Percentiles rank a stretch among this genome's conserved stretches.
Conservation (phyloP, 768 basidiomycete genomes). For the Mrakia gelida region DNA sequence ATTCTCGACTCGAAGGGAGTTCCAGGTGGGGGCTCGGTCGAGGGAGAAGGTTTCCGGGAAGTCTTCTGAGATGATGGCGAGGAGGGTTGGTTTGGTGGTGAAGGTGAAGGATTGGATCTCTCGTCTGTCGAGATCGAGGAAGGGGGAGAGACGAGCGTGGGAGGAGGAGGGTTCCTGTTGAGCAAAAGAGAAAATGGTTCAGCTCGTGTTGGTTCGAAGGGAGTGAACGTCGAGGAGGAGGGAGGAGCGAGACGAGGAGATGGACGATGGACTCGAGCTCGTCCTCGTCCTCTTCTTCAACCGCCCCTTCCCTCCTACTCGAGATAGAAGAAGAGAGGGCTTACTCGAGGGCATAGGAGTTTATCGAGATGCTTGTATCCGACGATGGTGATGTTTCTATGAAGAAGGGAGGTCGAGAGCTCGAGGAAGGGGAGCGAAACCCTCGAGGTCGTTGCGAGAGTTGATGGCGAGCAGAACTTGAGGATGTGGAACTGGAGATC, state of each 20-base stretch:
- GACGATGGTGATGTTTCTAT: neutral
- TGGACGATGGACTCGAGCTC: neutral
- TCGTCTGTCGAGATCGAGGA: neutral
- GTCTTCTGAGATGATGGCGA: neutral
- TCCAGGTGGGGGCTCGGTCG: no score
- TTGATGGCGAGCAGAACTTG: neutral
- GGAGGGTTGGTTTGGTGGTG: no score
- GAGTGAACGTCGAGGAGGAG: no score
- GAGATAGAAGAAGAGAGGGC: neutral
- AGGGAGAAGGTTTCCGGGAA: neutral
- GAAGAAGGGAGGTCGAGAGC: neutral
- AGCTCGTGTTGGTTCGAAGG: no score
- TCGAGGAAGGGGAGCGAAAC: neutral
- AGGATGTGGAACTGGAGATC: neutral
- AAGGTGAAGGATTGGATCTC: neutral
- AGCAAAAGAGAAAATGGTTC: neutral
- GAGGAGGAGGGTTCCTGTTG: neutral
- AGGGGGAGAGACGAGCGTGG: neutral
- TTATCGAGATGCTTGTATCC: neutral
- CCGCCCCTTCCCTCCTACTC: neutral
- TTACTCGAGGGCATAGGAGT: neutral
- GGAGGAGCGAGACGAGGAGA: no score
- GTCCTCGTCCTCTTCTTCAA: neutral
- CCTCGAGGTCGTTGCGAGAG: neutral
- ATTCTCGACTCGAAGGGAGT: neutral